Evolutionary conservation across 2,329 filamentous ascomycete genomes (phyloP).

Genomic region (Sporothrix sp.): DNA sequence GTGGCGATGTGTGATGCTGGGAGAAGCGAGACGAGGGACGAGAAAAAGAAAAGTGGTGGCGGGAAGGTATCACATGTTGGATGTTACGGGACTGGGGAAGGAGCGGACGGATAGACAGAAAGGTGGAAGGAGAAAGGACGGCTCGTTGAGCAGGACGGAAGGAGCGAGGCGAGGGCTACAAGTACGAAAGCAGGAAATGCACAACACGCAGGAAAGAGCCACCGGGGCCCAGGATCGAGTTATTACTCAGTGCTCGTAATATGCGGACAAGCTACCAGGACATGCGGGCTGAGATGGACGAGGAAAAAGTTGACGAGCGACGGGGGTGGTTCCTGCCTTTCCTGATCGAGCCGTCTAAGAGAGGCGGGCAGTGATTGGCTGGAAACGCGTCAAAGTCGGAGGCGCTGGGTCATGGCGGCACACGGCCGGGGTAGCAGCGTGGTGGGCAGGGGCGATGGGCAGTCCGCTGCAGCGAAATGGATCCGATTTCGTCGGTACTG

Average conservation of each 20-base stretch:
- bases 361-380: constrained; percentile 1
- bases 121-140: not conserved
- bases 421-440: constrained; percentile 1
- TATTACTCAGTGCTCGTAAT: not conserved
- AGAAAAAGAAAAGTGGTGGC: not conserved
- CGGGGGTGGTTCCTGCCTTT: not conserved
- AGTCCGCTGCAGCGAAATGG: not conserved
- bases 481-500: not conserved
- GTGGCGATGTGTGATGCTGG: not conserved
- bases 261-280: not conserved
- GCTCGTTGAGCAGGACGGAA: not conserved
- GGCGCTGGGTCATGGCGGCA: not conserved
- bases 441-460: too few species aligned
- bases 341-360: constrained; percentile 6
- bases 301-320: not conserved
- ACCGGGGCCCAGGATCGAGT: not conserved
- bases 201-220: not conserved
- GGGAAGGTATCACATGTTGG: not conserved
- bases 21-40: not conserved
- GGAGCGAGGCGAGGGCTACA: constrained; percentile 6
- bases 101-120: not conserved
- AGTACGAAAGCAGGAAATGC: not conserved
- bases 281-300: not conserved
- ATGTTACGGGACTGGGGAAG: constrained; percentile 1
- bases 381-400: constrained; percentile 5